Evolutionary conservation across 768 basidiomycete genomes (phyloP).

Genomic region (Coprinopsis sp.): DNA sequence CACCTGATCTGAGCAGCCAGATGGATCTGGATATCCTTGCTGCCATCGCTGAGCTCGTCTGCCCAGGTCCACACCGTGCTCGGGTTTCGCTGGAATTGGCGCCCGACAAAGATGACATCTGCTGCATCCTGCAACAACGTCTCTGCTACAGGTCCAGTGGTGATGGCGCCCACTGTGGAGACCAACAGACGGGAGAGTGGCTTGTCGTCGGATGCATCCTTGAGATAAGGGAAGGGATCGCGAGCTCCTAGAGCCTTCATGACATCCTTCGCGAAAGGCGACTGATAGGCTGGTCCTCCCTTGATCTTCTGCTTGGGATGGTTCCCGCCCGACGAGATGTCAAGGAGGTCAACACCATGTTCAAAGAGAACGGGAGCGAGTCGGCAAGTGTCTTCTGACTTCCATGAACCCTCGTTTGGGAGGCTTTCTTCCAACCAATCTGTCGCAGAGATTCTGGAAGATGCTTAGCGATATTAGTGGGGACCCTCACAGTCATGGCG

Average conservation of each 20-base stretch:
- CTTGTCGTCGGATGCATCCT: neutral
- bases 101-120: slow-evolving; percentile 52
- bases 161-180: slow-evolving; percentile 36
- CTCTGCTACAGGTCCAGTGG: slow-evolving; percentile 53
- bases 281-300: slow-evolving; percentile 42
- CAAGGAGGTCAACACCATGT: slow-evolving; percentile 71
- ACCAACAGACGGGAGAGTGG: too few relatives aligned
- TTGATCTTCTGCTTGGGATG: slow-evolving; percentile 35
- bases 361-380: slow-evolving; percentile 54
- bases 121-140: slow-evolving; percentile 49
- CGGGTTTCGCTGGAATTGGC: slow-evolving; percentile 60
- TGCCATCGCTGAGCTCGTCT: slow-evolving; percentile 7
- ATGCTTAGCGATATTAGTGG: neutral
- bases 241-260: slow-evolving; percentile 38
- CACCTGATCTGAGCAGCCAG: slow-evolving; percentile 19
- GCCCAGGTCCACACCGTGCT: slow-evolving; percentile 49
- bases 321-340: slow-evolving; percentile 65
- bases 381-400: slow-evolving; percentile 58
- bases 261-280: slow-evolving; percentile 49
- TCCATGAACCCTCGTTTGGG: slow-evolving; percentile 62
- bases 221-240: neutral
- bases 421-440: slow-evolving; percentile 65
- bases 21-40: slow-evolving; percentile 11
- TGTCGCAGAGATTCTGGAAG: slow-evolving; percentile 55
- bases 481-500: neutral